Evolutionary conservation across 495 filamentous ascomycete species (phyloP), one percentile per base, ranked within the genome.

Genomic region (Talaromyces nanjingensis): DNA sequence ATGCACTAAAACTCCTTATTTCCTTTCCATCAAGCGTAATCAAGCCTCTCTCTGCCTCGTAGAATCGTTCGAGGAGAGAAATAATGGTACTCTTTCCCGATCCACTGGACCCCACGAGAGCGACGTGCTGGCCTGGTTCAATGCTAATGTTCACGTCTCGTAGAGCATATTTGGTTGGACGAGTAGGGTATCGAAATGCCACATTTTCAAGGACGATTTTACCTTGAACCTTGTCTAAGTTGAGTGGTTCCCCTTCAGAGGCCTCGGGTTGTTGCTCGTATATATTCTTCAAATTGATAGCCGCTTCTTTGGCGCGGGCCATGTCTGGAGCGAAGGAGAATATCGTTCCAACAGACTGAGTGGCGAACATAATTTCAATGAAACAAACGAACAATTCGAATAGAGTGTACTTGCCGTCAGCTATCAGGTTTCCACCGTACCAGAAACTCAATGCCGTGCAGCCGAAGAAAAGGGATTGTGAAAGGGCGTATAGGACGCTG

Each of bases 31-130:
- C 85, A 0, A 87, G 76, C 2, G 84, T 81, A 7, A 87, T 70
- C 0, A 73, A 61, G 54, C 76, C 74, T 49, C 85, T 80, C 65
- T 85, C 84, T 16, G 73, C 75, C 5, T 57, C 54, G 54, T 83
- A 85, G 63, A 83, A 80, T 12, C 85, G 75, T 65, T 86, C 83
- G 8, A 88, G 69, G 3, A 87, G 72, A 39, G 77, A 70, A 31
- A 88, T 76, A 9, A 81, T 73, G 1, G 84, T 86, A 3, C 76
- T 78, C 65, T 88, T 88, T 33, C 88, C 88, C 37, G 83, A 87
- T 12, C 88, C 88, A 16, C 37, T 16, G 9, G 37, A 42, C 12
- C 37, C 37, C 12, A 42, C 37, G 9, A 42, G 14, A 12, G 37
- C 37, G 14, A 16, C 37, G 11, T 42, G 14, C 37, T 42, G 37